Conservation (phyloP, 1,284 basidiomycete genomes). For the Pterulicium gracile region DNA sequence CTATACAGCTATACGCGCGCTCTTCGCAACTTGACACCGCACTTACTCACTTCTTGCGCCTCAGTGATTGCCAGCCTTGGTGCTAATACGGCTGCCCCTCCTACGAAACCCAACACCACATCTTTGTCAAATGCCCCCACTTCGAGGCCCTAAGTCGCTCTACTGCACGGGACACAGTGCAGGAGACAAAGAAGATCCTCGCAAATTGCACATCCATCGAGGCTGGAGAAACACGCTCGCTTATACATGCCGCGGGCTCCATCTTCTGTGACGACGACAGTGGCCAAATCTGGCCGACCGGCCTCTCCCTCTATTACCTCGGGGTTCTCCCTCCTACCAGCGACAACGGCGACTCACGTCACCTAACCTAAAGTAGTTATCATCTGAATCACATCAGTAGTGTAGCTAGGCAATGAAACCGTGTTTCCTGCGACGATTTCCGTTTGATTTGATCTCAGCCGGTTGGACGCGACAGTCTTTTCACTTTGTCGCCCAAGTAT, state of each 20-base stretch:
- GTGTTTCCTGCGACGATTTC: no score
- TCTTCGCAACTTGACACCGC: conserved; percentile 11
- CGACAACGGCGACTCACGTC: no score
- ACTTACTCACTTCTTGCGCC: background rate
- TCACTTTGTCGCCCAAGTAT: no score
- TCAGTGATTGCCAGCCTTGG: background rate
- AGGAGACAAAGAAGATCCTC: background rate
- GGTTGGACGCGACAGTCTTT: no score
- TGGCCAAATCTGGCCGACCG: background rate
- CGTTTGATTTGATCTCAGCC: no score
- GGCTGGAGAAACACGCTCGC: background rate
- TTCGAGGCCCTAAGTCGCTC: background rate
- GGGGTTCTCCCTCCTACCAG: background rate
- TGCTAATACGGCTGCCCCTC: conserved; percentile 8
- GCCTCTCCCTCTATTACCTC: background rate
- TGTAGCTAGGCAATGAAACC: no score
- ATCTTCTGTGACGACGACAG: background rate
- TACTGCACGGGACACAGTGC: background rate
- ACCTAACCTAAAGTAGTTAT: no score
- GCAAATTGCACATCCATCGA: background rate
- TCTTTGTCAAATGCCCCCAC: conserved; percentile 8
- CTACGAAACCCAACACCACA: conserved; percentile 8
- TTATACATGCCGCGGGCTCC: background rate
- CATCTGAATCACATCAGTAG: no score
- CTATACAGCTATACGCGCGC: conserved; percentile 11